phyloP scores from a whole-genome alignment of 371 early-diverging fungal species.

The Gilbertella persicaria region DNA sequence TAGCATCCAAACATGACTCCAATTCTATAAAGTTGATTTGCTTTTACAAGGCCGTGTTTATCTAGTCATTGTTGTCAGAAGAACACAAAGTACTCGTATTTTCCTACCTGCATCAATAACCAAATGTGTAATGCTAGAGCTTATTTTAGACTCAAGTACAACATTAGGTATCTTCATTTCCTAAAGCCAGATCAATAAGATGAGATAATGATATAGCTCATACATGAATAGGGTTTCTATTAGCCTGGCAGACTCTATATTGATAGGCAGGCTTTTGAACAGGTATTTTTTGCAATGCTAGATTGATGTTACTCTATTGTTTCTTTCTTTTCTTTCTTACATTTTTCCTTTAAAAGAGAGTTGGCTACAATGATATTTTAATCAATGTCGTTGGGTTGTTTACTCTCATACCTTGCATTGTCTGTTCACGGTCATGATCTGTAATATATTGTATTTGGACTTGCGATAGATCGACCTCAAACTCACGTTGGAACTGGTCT shows the following conservation, averaged over 20 bases:
- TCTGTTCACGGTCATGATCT: not conserved
- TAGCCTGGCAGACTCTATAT: not conserved
- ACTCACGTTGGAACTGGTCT: not conserved
- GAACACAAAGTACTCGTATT: too few relatives aligned
- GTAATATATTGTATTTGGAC: not conserved
- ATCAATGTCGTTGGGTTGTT: not conserved
- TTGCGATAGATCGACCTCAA: not conserved
- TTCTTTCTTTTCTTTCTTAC: not conserved
- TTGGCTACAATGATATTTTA: not conserved
- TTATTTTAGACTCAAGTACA: not conserved
- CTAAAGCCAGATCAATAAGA: not conserved
- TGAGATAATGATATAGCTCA: not conserved
- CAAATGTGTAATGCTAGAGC: not conserved
- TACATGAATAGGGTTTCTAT: not conserved
- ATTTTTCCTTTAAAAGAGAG: not conserved
- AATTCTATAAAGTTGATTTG: slow-evolving; percentile 6
- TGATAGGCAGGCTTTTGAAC: not conserved
- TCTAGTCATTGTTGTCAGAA: too few relatives aligned
- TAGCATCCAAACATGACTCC: slow-evolving; percentile 18
- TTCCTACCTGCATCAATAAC: not conserved
- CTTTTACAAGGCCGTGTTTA: not conserved
- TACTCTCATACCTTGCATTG: too few relatives aligned
- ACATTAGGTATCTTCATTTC: slow-evolving; percentile 7
- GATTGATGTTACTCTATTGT: too few relatives aligned
- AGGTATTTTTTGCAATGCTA: too few relatives aligned